A percentile compares a stretch with the other conserved stretches of the same genome.
Conservation (phyloP, 371 early-diverging fungal species). For the Mucor circinelloides region DNA sequence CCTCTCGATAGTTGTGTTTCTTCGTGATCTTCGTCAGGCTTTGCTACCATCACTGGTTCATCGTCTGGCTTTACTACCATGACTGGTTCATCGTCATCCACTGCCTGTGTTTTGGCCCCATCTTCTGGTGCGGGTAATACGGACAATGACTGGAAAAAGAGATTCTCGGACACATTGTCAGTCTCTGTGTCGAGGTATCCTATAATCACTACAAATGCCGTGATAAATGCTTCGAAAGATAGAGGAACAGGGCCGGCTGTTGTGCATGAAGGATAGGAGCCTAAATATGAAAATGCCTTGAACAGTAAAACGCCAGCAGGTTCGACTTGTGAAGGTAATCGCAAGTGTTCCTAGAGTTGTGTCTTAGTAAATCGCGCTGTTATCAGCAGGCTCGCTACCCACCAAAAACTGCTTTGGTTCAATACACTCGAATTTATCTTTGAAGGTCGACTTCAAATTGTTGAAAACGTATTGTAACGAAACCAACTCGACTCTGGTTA, state of each 20-base stretch:
- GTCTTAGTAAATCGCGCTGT: too few relatives aligned
- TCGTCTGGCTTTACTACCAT: constrained; percentile 4
- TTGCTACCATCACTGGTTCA: not conserved
- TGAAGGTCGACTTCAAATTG: constrained; percentile 32
- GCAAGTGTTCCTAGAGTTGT: constrained; percentile 35
- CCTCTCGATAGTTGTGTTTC: constrained; percentile 18
- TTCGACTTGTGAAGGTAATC: constrained; percentile 37
- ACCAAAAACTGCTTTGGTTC: constrained; percentile 51
- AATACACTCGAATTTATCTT: constrained; percentile 45
- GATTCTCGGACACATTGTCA: constrained; percentile 24
- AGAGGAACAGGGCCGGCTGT: constrained; percentile 19
- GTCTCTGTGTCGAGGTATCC: constrained; percentile 35
- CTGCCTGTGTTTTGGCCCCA: not conserved
- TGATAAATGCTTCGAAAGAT: constrained; percentile 40
- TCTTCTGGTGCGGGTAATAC: constrained; percentile 24
- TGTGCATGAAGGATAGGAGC: constrained; percentile 37
- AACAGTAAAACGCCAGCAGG: constrained; percentile 46
- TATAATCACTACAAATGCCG: constrained; percentile 39
- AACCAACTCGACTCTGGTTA: constrained; percentile 28
- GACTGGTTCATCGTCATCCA: not conserved
- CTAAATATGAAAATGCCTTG: constrained; percentile 50
- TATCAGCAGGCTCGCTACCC: constrained; percentile 3
- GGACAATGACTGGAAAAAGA: constrained; percentile 51
- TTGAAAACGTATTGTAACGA: constrained; percentile 38
- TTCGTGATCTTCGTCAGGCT: not conserved